These are phyloP conservation scores for Leccinum truebloodii DNA, from an alignment of 768 basidiomycete genomes.

Conservation along the genomic window DNA sequence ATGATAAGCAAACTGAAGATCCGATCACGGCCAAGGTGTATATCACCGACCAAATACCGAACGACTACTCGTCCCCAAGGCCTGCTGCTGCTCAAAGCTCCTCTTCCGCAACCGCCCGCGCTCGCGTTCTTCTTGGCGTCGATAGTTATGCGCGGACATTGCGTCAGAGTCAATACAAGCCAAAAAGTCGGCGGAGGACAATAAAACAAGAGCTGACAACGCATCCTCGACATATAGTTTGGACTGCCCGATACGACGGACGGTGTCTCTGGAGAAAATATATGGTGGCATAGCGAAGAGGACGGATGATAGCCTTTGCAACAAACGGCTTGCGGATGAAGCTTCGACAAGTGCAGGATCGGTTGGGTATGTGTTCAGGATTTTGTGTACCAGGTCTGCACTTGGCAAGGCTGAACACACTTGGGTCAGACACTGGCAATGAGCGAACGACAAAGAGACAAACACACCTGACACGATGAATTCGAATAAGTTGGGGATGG, in stretches of 20 bases:
- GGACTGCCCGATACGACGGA: constrained; percentile 18
- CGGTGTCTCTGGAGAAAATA: constrained; percentile 13
- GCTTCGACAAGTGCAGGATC: constrained; percentile 20
- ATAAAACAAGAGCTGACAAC: constrained; percentile 17
- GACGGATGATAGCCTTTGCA: constrained; percentile 29
- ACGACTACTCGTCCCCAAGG: no score
- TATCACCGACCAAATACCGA: no score
- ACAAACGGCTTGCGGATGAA: constrained; percentile 26
- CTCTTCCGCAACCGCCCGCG: no score
- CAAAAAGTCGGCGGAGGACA: constrained; percentile 20
- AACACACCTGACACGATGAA: constrained; percentile 31
- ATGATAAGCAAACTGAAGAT: no score
- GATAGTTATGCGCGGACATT: not conserved
- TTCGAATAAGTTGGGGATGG: constrained; percentile 27
- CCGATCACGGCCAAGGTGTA: no score
- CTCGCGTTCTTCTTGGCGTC: no score
- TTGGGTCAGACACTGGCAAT: not conserved
- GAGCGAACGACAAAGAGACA: not conserved
- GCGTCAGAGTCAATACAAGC: not conserved
- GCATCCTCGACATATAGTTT: constrained; percentile 27
- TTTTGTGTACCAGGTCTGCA: constrained; percentile 25
- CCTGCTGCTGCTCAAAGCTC: no score
- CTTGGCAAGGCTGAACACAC: constrained; percentile 15
- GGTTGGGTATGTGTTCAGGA: constrained; percentile 37
- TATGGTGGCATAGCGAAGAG: constrained; percentile 26